Base-by-base conservation (phyloP, 2,329 filamentous ascomycete genomes). In the Fusarium floridanum region DNA sequence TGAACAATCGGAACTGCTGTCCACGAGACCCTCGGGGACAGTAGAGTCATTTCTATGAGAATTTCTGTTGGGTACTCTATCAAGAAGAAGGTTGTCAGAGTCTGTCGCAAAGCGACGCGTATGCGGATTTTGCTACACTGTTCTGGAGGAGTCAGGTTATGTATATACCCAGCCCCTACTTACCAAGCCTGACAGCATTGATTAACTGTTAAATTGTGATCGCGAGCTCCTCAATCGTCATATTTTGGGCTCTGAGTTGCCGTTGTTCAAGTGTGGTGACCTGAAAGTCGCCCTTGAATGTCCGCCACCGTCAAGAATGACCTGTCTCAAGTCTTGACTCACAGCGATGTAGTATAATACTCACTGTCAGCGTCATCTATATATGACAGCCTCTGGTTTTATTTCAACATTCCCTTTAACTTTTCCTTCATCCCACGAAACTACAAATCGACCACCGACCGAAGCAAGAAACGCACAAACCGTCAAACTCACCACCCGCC, bases 31-130 rank as follows among this genome's bases (percentile, higher is more conserved):
- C 27, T n/a, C 17, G 24, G n/a, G 6, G 27, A 8, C 9, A 53
- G 17, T 5, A 32, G 9, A 11, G 5, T 8, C 6, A 53, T 8
- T 5, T 12, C 8, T 32, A 17, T 2, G 16, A 48, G 43, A 24
- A 4, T 3, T 0, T 6, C 43, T 7, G 7, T 9, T 24, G 12
- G 7, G 8, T 6, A 8, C 10, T 17, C 8, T 10, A 24, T 10
- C 2, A 9, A 24, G 43, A 16, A 5, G 43, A 48, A 48, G 14
- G 14, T 5, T 17, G 5, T 11, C 9, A 27, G 43, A 48, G 43
- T 3, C 14, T 48, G 5, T 27, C 43, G 14, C 43, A 27, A 27
- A 17, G 9, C 16, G 43, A 27, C 43, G 22, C 22, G 22, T 17
- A 27, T 48, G 22, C 8, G 2, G 8, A 1, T 27, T 48, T 2